Conservation (phyloP, 306 rosid species). For the apple (Malus domestica) region ASM211411v1 NC_041791.1:34509001-34509500, state of each 20-base stretch:
- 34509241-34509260: not conserved
- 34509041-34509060: too few relatives aligned
- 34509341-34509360: not conserved
- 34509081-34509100: too few relatives aligned
- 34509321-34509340: not conserved
- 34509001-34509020: too few relatives aligned
- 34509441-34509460: not conserved
- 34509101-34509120: too few relatives aligned
- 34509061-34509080: too few relatives aligned
- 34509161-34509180: not conserved
- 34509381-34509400: not conserved
- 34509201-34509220: not conserved
- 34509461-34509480: too few relatives aligned
- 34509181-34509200: not conserved
- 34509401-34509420: not conserved
- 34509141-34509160: not conserved
- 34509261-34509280: not conserved
- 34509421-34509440: not conserved
- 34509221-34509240: not conserved
- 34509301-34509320: not conserved
- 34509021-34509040: too few relatives aligned
- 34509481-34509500: fast-evolving
- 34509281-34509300: not conserved
- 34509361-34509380: not conserved
- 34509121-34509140: not conserved